phyloP scores from a whole-genome alignment of 768 basidiomycete genomes.

The Lactifluus echinatus region DNA sequence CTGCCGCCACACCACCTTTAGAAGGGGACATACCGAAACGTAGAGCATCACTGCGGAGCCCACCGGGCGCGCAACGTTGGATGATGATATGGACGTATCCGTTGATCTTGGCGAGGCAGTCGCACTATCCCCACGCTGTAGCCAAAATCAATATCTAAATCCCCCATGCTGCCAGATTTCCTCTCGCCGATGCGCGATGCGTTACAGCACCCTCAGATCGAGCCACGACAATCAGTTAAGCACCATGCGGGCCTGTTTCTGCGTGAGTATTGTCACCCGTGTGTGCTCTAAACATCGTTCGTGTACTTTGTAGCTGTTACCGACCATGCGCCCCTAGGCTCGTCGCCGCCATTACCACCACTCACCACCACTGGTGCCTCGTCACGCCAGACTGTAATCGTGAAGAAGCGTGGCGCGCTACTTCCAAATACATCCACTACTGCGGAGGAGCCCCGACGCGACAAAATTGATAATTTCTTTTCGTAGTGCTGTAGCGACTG shows the following conservation, averaged over 20 bases:
- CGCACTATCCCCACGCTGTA: not conserved
- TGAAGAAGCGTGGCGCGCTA: conserved; percentile 1
- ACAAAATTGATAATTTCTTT: conserved; percentile 21
- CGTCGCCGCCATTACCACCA: no score
- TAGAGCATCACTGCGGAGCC: not conserved
- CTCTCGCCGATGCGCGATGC: not conserved
- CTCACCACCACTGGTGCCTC: not conserved
- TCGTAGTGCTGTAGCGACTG: not conserved
- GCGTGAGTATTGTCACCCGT: no score
- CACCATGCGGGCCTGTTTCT: no score
- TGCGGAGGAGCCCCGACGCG: not conserved
- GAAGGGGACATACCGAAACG: not conserved
- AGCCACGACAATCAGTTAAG: no score
- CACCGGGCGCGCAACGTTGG: not conserved
- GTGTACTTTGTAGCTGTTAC: not conserved
- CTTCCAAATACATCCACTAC: not conserved
- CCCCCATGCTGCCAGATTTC: not conserved
- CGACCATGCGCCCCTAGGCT: no score
- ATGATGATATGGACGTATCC: conserved; percentile 4
- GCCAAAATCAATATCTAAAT: not conserved
- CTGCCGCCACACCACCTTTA: not conserved
- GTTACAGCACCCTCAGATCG: no score
- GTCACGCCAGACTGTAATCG: not conserved
- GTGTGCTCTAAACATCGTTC: not conserved
- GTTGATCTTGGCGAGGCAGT: conserved; percentile 10